Base-by-base conservation (phyloP, 1,284 basidiomycete species). In the Cutaneotrichosporon cutaneum region DNA sequence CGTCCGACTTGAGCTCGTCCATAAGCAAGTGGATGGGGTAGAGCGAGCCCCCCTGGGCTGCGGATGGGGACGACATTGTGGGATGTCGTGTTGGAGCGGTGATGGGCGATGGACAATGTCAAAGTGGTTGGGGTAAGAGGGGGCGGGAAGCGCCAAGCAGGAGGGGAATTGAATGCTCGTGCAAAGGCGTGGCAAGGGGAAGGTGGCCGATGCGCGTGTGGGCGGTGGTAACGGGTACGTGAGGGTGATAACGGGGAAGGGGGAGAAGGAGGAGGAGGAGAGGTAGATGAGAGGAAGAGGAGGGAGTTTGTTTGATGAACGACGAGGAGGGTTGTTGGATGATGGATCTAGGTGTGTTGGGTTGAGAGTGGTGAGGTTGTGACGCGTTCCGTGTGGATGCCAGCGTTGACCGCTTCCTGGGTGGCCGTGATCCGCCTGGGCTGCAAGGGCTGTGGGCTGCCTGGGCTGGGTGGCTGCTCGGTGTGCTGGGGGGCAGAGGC, bases 1-100 rank as follows among this genome's bases (percentile, higher is more conserved):
- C 96, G 77, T 97, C 94, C 54, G 92, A 92, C 77, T 86, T 88
- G 65, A 96, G 81, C 76, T 97, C 94, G 51, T 88, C 87, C 77
- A 79, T 79, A 36, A 80, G 67, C 16, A 80, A 70, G 56, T 78
- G 77, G 66, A 79, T 79, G 22, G 78, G 79, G 68, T 79, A 78
- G 58, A 77, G 68, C 30, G 71, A 68, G 39, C 68, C 68, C 32
- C 58, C 62, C 33, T 72, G 62, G 45, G 44, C 56, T 58, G 57
- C 62, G 2, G 64, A 61, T 24, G 70, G 65, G 21, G 71, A 72
- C 52, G 73, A 70, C 73, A 74, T 47, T 24, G 22, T 24, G 10
- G 24, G 45, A 6, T 22, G 45, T 47, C 45, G 45, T 47, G 55
- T 36, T 56, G 39, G 42, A 5, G 10, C 9, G 58, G 36, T n/a